Evolutionary conservation across 2,329 filamentous ascomycete genomes (phyloP), one percentile per base, ranked within the genome.

Genomic region (Monilinia aucupariae): DNA sequence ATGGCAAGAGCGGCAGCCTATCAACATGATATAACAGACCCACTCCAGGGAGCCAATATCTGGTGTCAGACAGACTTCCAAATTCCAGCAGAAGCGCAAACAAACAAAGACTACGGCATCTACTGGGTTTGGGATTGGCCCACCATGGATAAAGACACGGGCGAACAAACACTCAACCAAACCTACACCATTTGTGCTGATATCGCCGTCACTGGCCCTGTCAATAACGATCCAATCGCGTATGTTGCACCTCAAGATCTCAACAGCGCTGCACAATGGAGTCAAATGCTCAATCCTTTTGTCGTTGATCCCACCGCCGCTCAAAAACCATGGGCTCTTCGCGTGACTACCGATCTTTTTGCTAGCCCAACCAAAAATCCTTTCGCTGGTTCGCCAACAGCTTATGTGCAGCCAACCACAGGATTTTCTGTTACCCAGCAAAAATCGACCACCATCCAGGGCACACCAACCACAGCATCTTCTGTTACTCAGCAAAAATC

Each of bases 81-180:
- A 71, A 78, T 99, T 17, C 94, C 94, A 0, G 72, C 79, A 6
- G 82, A 89, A 69, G 78, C 85, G 53, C 75, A 81, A n/a, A 75
- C 79, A 12, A 85, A 85, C 51, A 82, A 86, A 37, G 81, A 82
- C 34, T 90, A 92, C 74, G 93, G 91, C 3, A 77, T 96, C 59
- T 96, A 96, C 80, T 97, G 93, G 93, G 88, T 97, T 52, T 97
- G 94, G 94, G 89, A 96, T 75, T 99, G 92, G 91, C 87, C 88
- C 3, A 87, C 84, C 17, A 79, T 85, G 72, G 76, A 78, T 70
- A 70, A 8, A 64, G 73, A 10, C 71, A 73, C 71, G 47, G 75
- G 74, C 66, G 76, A 74, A 64, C 75, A 82, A 12, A 76, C 76
- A 66, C 81, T 81, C 66, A 78, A 81, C 66, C 81, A 86, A 72